phyloP scores from a whole-genome alignment of 2,329 filamentous ascomycete genomes.

The Colletotrichum cordylinicola region DNA sequence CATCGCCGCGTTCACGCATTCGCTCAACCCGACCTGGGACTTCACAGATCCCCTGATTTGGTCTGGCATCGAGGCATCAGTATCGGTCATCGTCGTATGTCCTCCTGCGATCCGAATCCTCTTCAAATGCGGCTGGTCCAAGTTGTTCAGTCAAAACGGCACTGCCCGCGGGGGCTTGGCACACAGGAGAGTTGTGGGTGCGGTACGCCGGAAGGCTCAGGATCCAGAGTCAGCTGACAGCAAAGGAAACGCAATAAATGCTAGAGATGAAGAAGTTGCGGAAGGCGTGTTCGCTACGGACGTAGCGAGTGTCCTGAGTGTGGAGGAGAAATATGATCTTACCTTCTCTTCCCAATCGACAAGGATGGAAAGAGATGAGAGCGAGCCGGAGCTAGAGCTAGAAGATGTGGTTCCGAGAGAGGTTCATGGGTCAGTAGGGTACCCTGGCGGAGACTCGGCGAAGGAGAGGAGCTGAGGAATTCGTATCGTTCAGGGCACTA shows the following conservation, averaged over 20 bases:
- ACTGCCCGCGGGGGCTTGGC: background rate
- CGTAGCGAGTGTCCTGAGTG: background rate
- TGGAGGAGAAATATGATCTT: background rate
- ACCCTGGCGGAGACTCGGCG: background rate
- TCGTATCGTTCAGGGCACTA: background rate
- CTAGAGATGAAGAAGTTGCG: background rate
- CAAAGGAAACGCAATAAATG: background rate
- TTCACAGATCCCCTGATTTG: slow-evolving; percentile 45
- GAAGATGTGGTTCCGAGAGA: background rate
- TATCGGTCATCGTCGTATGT: slow-evolving; percentile 45
- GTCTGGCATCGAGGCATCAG: slow-evolving; percentile 47
- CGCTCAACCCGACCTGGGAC: slow-evolving; percentile 45
- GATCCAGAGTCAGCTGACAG: background rate
- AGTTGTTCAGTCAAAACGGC: background rate
- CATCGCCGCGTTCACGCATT: slow-evolving; percentile 35
- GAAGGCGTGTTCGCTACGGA: background rate
- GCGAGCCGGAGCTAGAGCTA: slow-evolving; percentile 30
- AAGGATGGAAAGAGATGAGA: slow-evolving; percentile 24
- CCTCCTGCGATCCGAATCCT: slow-evolving; percentile 44
- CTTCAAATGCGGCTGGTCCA: slow-evolving; percentile 21
- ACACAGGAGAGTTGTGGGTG: background rate
- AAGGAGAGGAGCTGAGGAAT: background rate
- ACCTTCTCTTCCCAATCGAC: background rate
- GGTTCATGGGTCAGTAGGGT: background rate
- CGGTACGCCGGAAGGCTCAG: background rate